phyloP scores from a whole-genome alignment of 495 filamentous ascomycete genomes.

The Penicillium nucicola region DNA sequence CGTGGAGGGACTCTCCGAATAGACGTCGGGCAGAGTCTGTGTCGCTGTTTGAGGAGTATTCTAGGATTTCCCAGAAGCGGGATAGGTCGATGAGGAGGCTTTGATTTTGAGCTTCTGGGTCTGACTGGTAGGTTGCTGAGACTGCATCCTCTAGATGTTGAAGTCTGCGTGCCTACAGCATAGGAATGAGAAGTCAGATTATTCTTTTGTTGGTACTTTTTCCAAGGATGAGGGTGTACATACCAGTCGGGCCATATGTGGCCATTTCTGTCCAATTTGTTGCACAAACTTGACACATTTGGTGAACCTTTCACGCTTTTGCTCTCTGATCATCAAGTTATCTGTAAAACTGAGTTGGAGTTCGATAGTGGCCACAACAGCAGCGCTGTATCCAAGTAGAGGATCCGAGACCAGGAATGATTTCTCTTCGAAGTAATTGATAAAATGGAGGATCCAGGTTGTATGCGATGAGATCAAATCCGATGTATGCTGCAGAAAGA shows the following conservation, averaged over 20 bases:
- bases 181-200: background rate
- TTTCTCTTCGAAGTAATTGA: conserved; percentile 45
- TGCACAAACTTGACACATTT: conserved; percentile 47
- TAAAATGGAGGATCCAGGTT: conserved; percentile 48
- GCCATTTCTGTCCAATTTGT: conserved; percentile 38
- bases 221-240: conserved; percentile 1
- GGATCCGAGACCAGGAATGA: conserved; percentile 43
- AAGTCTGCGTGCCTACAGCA: conserved; percentile 44
- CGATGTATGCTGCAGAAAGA: conserved; percentile 47
- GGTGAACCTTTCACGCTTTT: conserved; percentile 43
- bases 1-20: conserved; percentile 41
- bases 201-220: too few species aligned
- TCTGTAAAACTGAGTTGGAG: conserved; percentile 47
- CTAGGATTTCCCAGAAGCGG: conserved; percentile 49
- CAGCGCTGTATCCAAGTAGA: conserved; percentile 46
- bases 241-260: conserved; percentile 47
- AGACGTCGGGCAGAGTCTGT: conserved; percentile 35
- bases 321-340: conserved; percentile 29
- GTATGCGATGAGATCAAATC: conserved; percentile 47
- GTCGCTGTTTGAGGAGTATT: conserved; percentile 47
- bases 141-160: conserved; percentile 43
- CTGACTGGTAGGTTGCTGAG: conserved; percentile 42
- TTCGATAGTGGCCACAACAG: conserved; percentile 49
- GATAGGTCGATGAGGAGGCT: conserved; percentile 47
- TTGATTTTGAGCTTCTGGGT: conserved; percentile 37